These are phyloP conservation scores for Aspergillus amoenus DNA, from an alignment of 2,329 filamentous ascomycete species.

Conservation along the genomic window DNA sequence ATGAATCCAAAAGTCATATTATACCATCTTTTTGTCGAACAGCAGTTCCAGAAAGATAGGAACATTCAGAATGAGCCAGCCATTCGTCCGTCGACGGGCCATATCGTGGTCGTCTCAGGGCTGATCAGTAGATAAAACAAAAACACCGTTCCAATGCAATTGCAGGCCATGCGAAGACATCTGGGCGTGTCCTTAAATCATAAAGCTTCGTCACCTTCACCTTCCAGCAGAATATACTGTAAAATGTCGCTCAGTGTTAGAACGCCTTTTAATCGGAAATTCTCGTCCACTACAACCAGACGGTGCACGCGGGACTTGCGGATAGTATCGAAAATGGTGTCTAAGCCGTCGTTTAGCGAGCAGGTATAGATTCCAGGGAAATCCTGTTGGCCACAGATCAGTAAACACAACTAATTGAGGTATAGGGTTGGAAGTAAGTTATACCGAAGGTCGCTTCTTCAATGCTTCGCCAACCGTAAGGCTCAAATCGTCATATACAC, in stretches of 20 bases:
- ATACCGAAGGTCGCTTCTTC: constrained; percentile 74
- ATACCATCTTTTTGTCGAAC: constrained; percentile 32
- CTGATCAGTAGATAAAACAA: constrained; percentile 10
- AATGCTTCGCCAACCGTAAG: constrained; percentile 85
- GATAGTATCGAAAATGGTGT: constrained; percentile 95
- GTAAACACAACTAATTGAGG: constrained; percentile 39
- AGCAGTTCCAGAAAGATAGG: constrained; percentile 15
- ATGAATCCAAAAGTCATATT: constrained; percentile 20
- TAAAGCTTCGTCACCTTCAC: constrained; percentile 61
- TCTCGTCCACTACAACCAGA: constrained; percentile 88
- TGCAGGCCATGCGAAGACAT: constrained; percentile 22
- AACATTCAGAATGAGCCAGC: constrained; percentile 5
- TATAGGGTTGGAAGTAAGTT: constrained; percentile 16
- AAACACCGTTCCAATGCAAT: constrained; percentile 38
- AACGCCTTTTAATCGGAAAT: constrained; percentile 80
- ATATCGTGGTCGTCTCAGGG: background rate
- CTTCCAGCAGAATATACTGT: constrained; percentile 85
- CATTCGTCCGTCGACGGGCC: constrained; percentile 7
- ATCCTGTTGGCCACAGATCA: constrained; percentile 53
- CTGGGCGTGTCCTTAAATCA: constrained; percentile 12
- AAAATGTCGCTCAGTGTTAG: constrained; percentile 95
- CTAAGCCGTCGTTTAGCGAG: constrained; percentile 83
- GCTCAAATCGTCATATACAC: constrained; percentile 85
- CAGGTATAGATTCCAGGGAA: constrained; percentile 98
- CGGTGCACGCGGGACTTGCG: constrained; percentile 92